Percentiles rank a stretch among this genome's conserved stretches.
Conservation (phyloP, 805 yeast genomes). For the Sungouiozyma ichnusensis region DNA sequence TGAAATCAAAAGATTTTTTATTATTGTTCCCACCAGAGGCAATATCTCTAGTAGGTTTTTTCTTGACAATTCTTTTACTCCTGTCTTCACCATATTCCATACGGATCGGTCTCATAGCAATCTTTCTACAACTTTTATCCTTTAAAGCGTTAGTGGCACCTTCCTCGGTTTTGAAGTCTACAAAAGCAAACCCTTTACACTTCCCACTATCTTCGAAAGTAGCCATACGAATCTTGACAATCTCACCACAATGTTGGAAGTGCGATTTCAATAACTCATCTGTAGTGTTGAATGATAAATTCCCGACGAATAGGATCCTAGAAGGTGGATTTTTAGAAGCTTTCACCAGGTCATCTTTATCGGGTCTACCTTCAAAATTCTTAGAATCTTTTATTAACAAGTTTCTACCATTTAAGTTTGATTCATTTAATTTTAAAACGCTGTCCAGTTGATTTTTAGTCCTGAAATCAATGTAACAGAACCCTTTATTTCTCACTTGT, state of each 20-base stretch:
- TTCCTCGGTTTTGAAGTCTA: constrained; percentile 71
- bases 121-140: constrained; percentile 53
- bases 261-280: constrained; percentile 67
- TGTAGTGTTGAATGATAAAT: constrained; percentile 84
- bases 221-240: constrained; percentile 80
- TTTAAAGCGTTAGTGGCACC: constrained; percentile 78
- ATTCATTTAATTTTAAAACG: constrained; percentile 61
- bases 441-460: constrained; percentile 47
- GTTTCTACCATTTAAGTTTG: constrained; percentile 70
- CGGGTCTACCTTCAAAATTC: constrained; percentile 84
- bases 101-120: constrained; percentile 67
- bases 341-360: constrained; percentile 35
- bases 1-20: constrained; percentile 18
- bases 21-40: constrained; percentile 6
- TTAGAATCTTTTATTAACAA: constrained; percentile 71
- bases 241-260: constrained; percentile 87
- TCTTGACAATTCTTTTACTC: constrained; percentile 56
- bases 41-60: constrained; percentile 23
- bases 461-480: constrained; percentile 80
- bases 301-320: constrained; percentile 83
- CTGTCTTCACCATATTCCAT: constrained; percentile 94
- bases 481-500: constrained; percentile 58
- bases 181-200: constrained; percentile 92
- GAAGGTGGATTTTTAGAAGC: constrained; percentile 77
- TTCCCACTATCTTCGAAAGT: constrained; percentile 95